phyloP scores from a whole-genome alignment of 2,329 filamentous ascomycete genomes.

The Exophiala bonariae region DNA sequence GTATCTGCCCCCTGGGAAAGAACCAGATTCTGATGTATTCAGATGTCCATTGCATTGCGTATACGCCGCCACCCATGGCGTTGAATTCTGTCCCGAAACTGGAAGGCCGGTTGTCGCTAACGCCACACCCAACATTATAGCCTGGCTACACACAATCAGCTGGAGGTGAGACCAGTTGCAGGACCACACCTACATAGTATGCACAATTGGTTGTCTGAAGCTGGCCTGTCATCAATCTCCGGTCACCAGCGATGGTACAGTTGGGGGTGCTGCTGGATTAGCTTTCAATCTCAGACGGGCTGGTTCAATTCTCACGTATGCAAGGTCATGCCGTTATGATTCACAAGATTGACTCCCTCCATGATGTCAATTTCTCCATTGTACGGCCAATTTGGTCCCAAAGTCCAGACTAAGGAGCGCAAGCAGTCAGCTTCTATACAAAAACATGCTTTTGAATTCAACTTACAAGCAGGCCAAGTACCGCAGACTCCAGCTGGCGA shows the following conservation, averaged over 20 bases:
- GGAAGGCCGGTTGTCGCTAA: conserved; percentile 45
- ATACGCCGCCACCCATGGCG: conserved; percentile 62
- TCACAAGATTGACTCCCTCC: conserved; percentile 65
- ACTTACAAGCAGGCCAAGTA: conserved; percentile 38
- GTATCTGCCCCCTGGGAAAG: conserved; percentile 41
- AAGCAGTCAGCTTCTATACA: not conserved
- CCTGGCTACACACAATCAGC: conserved; percentile 20
- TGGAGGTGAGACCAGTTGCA: not conserved
- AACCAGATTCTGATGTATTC: conserved; percentile 50
- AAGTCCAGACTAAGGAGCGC: conserved; percentile 39
- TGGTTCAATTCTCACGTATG: conserved; percentile 50
- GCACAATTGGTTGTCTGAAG: conserved; percentile 55
- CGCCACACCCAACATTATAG: conserved; percentile 55
- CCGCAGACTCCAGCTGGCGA: conserved; percentile 37
- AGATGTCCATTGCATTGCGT: conserved; percentile 58
- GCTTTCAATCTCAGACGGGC: not conserved
- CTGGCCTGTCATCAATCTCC: conserved; percentile 39
- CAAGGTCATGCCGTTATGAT: conserved; percentile 59
- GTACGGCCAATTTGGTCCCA: conserved; percentile 62
- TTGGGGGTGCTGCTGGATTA: conserved; percentile 15
- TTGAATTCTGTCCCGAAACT: conserved; percentile 67
- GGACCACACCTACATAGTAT: conserved; percentile 33
- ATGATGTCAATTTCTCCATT: conserved; percentile 71
- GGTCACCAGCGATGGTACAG: conserved; percentile 24
- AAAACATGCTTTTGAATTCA: not conserved